Evolutionary conservation across 805 yeast genomes (phyloP).

Genomic region (Kodamaea nitidulidarum): DNA sequence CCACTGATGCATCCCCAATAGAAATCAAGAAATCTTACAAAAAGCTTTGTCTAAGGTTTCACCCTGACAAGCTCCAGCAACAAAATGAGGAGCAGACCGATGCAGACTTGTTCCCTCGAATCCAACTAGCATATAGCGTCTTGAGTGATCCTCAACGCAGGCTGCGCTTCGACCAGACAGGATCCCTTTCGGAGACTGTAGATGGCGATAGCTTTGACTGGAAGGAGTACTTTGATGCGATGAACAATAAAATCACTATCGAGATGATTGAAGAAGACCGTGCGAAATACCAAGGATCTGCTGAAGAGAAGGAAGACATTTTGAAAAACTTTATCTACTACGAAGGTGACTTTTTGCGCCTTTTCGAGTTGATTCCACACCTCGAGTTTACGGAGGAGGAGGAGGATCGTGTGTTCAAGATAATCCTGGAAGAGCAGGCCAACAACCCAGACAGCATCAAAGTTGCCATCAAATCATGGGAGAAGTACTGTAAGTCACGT

Average conservation of each 20-base stretch:
- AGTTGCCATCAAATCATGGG: conserved; percentile 40
- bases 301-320: conserved; percentile 62
- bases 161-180: conserved; percentile 64
- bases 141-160: conserved; percentile 57
- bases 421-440: conserved; percentile 36
- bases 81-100: conserved; percentile 13
- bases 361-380: conserved; percentile 78
- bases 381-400: conserved; percentile 57
- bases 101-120: conserved; percentile 49
- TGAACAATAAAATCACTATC: conserved; percentile 50
- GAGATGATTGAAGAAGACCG: conserved; percentile 70
- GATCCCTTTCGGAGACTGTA: conserved; percentile 43
- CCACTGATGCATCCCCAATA: conserved; percentile 38
- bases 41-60: conserved; percentile 21
- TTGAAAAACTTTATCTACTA: conserved; percentile 50
- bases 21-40: conserved; percentile 55
- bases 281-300: conserved; percentile 55
- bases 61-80: conserved; percentile 29
- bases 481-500: conserved; percentile 47
- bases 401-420: conserved; percentile 55
- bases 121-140: conserved; percentile 73
- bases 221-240: conserved; percentile 51
- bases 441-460: conserved; percentile 32
- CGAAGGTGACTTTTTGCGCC: conserved; percentile 63
- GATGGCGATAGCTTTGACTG: conserved; percentile 47